Evolutionary conservation across 805 yeast genomes (phyloP), one percentile per base, ranked within the genome.

Genomic region (Ogataea wickerhamii): DNA sequence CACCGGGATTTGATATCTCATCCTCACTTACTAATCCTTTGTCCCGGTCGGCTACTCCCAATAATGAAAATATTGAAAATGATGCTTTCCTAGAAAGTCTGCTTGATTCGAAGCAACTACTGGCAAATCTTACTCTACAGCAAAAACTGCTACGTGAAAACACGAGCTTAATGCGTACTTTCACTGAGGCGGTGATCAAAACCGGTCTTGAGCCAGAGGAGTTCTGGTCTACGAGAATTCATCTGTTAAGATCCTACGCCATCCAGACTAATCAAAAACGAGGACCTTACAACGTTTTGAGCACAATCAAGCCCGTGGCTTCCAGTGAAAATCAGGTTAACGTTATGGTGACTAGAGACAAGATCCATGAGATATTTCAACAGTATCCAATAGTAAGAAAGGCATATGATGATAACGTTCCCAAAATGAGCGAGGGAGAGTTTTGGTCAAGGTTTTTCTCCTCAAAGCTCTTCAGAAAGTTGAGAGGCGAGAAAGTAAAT

Each of bases 361-460:
- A 83, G 44, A 89, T 93, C 53, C 80, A 78, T 40, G 94, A 84
- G 46, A 87, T 93, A 17, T 89, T 93, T 57, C 86, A 81, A 36
- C 95, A 91, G 42, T 93, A 91, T 55, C 98, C 98, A 0, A 78
- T 89, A 26, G 94, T 93, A 18, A 78, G 86, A 43, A 78, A 76
- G 45, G 98, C 98, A 0, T 93, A 85, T 55, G 80, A 78, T 42
- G 98, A 93, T 38, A 80, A 80, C 41, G 98, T 93, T 4, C 98
- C 98, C 1, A 80, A 82, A 44, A 70, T 93, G 37, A 74, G 77
- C 33, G 98, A 93, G 58, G 89, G 91, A 28, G 95, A 85, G 55
- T 93, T 93, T 52, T 93, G 98, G 98, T 87, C 95, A 8, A 68
- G 97, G 45, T 93, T 93, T 54, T 93, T 93, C 70, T 81, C 87